phyloP scores from a whole-genome alignment of 495 filamentous ascomycete species.

The Daldinia childiae region DNA sequence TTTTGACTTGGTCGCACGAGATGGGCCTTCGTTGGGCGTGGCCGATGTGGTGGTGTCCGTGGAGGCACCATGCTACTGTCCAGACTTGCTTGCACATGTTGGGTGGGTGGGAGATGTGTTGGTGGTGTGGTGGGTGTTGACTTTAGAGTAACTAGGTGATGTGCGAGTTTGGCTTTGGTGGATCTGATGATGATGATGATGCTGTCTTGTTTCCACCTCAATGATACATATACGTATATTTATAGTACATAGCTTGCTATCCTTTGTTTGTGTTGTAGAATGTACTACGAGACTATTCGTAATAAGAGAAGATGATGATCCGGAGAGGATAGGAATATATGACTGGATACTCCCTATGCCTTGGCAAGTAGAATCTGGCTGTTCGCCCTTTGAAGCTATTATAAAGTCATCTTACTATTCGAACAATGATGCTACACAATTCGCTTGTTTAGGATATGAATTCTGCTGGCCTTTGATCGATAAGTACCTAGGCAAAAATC shows the following conservation, averaged over 20 bases:
- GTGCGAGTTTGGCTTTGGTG: too few species aligned
- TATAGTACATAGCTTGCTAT: neutral
- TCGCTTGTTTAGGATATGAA: neutral
- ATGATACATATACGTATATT: too few species aligned
- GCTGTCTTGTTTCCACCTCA: too few species aligned
- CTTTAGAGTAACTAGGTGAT: too few species aligned
- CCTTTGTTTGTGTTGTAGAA: neutral
- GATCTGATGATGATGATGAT: too few species aligned
- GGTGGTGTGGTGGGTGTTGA: too few species aligned
- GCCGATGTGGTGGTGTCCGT: neutral
- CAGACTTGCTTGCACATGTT: neutral
- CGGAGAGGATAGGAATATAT: neutral
- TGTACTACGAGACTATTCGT: neutral
- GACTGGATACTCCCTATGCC: neutral
- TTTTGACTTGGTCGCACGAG: neutral
- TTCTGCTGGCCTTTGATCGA: neutral
- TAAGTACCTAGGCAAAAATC: neutral
- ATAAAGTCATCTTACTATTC: neutral
- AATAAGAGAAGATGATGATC: neutral
- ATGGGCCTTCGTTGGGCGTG: neutral
- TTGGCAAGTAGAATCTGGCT: neutral
- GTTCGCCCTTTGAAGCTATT: neutral
- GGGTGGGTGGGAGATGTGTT: neutral
- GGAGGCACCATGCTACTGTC: neutral
- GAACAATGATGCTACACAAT: neutral